Evolutionary conservation across 2,329 filamentous ascomycete genomes (phyloP), one percentile per base, ranked within the genome.

Genomic region (Aspergillus nomiae): DNA sequence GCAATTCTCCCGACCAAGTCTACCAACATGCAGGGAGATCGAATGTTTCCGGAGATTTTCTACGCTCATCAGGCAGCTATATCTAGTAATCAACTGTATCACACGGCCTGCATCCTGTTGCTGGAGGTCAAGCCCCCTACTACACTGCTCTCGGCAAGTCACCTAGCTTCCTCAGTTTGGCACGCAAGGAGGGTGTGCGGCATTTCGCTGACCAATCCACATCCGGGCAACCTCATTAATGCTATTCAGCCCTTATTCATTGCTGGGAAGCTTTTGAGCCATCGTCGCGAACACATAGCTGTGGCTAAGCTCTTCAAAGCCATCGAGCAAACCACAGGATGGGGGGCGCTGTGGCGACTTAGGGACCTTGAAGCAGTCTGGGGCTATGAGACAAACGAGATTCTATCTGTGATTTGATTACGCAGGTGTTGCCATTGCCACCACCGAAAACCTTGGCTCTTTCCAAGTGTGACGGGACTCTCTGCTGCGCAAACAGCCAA

Each of bases 211-310:
- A 82, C 84, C 3, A 87, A 87, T 63, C 82, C 81, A 5, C 84
- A 86, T 62, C 77, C 81, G 32, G 85, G 84, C 4, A 84, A 82
- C 65, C 69, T 85, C 26, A 86, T 84, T 61, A 86, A 87, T 67
- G 83, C 84, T 8, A 84, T 86, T 8, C 85, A 86, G 64, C 84
- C 84, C 0, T 75, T 86, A 1, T 86, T 83, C 78, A 77, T 87
- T 12, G 85, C 85, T 0, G 85, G 84, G 0, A 80, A 80, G 58
- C 72, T 85, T 12, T 74, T 86, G 21, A 85, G 82, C 59, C 85
- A 87, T 71, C 78, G 76, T 11, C 77, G 75, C 16, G 77, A 80
- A 64, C 77, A 79, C 61, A 63, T 72, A 12, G 64, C 76, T 28
- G 73, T 80, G 9, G 76, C 77, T 1, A 69, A 60, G 34, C 41